These are phyloP conservation scores for Globisporangium takayamanum DNA, from an alignment of 352 stramenopile genomes.

Conservation along the genomic window DNA sequence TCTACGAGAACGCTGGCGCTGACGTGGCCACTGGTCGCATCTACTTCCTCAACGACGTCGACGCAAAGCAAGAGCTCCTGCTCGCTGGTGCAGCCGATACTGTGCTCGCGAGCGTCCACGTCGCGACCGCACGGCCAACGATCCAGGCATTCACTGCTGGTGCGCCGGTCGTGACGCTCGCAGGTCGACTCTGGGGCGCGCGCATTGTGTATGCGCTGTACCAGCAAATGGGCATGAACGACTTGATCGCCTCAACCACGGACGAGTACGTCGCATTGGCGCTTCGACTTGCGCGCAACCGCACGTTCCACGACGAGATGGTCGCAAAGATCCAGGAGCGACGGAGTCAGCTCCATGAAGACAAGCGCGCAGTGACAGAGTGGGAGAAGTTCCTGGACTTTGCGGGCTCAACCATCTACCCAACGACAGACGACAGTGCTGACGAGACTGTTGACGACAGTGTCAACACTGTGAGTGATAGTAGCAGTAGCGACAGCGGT, in stretches of 20 bases:
- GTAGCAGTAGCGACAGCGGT: background rate
- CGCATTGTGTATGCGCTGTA: conserved; percentile 64
- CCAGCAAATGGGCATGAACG: conserved; percentile 51
- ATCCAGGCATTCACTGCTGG: conserved; percentile 55
- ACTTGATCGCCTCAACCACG: conserved; percentile 37
- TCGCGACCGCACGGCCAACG: conserved; percentile 37
- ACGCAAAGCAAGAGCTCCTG: conserved; percentile 42
- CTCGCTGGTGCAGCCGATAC: conserved; percentile 49
- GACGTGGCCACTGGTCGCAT: conserved; percentile 23
- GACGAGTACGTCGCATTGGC: conserved; percentile 50
- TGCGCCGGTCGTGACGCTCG: conserved; percentile 58
- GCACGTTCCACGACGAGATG: conserved; percentile 38
- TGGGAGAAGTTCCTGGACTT: conserved; percentile 74
- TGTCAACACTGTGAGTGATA: background rate
- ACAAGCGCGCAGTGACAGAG: conserved; percentile 38
- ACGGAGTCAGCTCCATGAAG: conserved; percentile 34
- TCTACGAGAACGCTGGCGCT: conserved; percentile 23
- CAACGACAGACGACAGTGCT: conserved; percentile 6
- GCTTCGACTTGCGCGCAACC: conserved; percentile 41
- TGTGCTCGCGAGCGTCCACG: conserved; percentile 49
- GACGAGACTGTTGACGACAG: background rate
- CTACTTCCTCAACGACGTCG: conserved; percentile 55
- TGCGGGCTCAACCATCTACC: conserved; percentile 22
- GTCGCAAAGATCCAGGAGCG: conserved; percentile 31
- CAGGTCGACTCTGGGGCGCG: conserved; percentile 49